Evolutionary conservation across 495 filamentous ascomycete species (phyloP).

Genomic region (Tetracladium marchalianum): DNA sequence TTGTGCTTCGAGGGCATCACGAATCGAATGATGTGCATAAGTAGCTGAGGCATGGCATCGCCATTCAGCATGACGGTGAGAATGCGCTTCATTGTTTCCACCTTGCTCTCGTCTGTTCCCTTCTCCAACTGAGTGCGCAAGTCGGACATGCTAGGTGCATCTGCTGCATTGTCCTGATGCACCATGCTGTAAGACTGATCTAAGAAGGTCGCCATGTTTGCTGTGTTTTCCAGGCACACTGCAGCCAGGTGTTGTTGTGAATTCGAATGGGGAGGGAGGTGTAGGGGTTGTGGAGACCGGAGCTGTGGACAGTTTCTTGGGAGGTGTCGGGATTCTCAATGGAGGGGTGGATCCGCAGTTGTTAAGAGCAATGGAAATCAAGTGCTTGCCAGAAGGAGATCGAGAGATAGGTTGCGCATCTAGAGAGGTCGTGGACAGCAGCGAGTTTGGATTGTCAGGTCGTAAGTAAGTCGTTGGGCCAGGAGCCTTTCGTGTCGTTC

Average conservation of each 20-base stretch:
- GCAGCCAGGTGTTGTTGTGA: conserved; percentile 3
- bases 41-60: conserved; percentile 84
- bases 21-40: conserved; percentile 99
- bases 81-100: conserved; percentile 98
- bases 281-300: too few relatives aligned
- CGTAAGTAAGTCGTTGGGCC: too few relatives aligned
- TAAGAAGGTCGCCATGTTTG: conserved; percentile 86
- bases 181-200: conserved; percentile 91
- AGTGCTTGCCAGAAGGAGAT: too few relatives aligned
- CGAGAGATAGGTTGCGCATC: too few relatives aligned
- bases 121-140: conserved; percentile 92
- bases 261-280: too few relatives aligned
- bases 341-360: too few relatives aligned
- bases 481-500: too few relatives aligned
- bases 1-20: conserved; percentile 98
- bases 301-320: too few relatives aligned
- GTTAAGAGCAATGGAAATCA: too few relatives aligned
- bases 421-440: too few relatives aligned
- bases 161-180: conserved; percentile 88
- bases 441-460: too few relatives aligned
- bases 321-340: too few relatives aligned
- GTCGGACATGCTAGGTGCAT: conserved; percentile 83
- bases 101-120: conserved; percentile 91
- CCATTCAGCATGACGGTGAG: conserved; percentile 97
- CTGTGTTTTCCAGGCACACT: background rate